These are phyloP conservation scores for Withania somnifera DNA, from an alignment of 305 asterid species.

Conservation along the genomic window DNA sequence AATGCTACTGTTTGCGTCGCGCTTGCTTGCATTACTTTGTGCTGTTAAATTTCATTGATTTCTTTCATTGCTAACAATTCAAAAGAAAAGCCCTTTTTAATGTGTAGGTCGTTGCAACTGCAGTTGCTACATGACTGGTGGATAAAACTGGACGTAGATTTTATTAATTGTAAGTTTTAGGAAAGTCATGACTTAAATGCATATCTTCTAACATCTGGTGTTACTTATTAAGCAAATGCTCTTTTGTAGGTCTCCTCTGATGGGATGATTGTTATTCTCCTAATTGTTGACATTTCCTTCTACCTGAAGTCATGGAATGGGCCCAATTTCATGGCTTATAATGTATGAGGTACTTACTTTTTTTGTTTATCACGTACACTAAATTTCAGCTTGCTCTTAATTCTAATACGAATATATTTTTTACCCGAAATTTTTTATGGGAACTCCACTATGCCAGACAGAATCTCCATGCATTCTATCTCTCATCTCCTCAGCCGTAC, in stretches of 20 bases:
- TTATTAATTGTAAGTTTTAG: conserved; percentile 52
- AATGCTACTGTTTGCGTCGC: background rate
- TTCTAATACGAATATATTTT: too few species aligned
- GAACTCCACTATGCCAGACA: too few species aligned
- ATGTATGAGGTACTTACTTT: too few species aligned
- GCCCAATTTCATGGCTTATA: too few species aligned
- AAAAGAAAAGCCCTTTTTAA: background rate
- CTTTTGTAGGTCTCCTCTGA: conserved; percentile 57
- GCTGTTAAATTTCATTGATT: background rate
- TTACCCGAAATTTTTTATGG: too few species aligned
- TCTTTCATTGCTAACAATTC: background rate
- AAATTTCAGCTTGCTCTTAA: too few species aligned
- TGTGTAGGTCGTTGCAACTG: conserved; percentile 81
- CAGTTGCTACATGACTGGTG: conserved; percentile 67
- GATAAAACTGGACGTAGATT: conserved; percentile 87
- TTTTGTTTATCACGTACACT: too few species aligned
- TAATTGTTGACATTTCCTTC: conserved; percentile 57
- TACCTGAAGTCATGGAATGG: too few species aligned
- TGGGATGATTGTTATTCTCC: conserved; percentile 74
- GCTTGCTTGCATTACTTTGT: background rate
- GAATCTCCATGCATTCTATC: too few species aligned
- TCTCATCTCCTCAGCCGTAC: too few species aligned
- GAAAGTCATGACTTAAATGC: background rate
- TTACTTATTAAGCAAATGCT: conserved; percentile 4
- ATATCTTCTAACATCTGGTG: background rate